Evolutionary conservation across 306 rosid genomes (phyloP), one percentile per base, ranked within the genome.

Genomic region (Lathyrus aphaca): DNA sequence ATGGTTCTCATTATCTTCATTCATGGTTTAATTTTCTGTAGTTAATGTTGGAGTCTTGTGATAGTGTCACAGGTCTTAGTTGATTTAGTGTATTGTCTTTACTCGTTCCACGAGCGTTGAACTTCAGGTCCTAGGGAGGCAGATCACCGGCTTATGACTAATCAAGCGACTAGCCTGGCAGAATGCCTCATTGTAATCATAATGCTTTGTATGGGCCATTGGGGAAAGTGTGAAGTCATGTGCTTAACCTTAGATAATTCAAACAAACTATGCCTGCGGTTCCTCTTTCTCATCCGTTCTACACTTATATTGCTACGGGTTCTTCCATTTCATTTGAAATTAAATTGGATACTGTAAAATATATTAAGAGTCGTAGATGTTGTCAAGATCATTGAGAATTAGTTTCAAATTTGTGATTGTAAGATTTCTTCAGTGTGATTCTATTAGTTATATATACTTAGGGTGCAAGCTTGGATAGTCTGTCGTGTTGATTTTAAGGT

Each of bases 41-140:
- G 38, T n/a, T 35, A 58, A 9, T 45, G 68, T 13, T 68, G 51
- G 62, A 17, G 45, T 67, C 17, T 38, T 58, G 19, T 74, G 55
- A 21, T 40, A 7, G 10, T 27, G 27, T 53, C 8, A 5, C 59
- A 51, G 32, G 40, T 16, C 17, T 30, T 8, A 18, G 50, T 61
- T 61, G 32, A 51, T 59, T 16, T 16, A 15, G 43, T 40, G 32
- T 29, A 6, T 10, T 42, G 10, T 25, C 59, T 17, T 16, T 18
- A 15, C 21, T 5, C 18, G 48, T 13, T 12, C 23, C 32, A 30
- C 7, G 32, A 60, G 58, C 38, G 16, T 45, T 59, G 37, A 39
- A 27, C 25, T 21, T 14, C 6, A 12, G 8, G 19, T 14, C 61
- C 0, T 6, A 16, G 15, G 59, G 30, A 12, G 19, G 23, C 30